These are phyloP conservation scores for Hirschioporus abietinus DNA, from an alignment of 768 basidiomycete genomes.

Conservation along the genomic window DNA sequence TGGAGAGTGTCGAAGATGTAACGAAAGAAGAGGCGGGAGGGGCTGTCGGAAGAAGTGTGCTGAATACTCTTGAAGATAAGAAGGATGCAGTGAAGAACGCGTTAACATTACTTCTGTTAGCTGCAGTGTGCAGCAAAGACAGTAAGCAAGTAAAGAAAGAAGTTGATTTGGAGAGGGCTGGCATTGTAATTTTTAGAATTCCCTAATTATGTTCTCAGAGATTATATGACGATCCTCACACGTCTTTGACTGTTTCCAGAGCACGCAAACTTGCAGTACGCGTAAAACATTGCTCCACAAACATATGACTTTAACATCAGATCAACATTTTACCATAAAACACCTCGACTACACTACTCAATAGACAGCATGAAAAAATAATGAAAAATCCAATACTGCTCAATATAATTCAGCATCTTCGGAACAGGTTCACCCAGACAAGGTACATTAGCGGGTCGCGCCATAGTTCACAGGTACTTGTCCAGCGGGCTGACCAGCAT, in stretches of 20 bases:
- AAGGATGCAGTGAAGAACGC: conserved; percentile 43
- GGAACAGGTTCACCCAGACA: no score
- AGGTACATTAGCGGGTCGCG: conserved; percentile 17
- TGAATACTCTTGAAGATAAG: conserved; percentile 19
- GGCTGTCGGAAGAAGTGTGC: conserved; percentile 4
- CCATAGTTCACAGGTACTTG: conserved; percentile 27
- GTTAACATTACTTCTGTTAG: conserved; percentile 45
- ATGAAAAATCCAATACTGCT: no score
- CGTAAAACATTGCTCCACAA: no score
- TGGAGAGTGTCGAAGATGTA: conserved; percentile 21
- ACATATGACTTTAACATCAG: no score
- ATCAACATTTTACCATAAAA: no score
- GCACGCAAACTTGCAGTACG: no score
- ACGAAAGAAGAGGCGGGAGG: conserved; percentile 3
- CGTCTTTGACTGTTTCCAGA: no score
- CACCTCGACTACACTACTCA: no score
- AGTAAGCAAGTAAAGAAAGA: conserved; percentile 53
- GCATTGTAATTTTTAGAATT: conserved; percentile 66
- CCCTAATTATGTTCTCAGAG: conserved; percentile 26
- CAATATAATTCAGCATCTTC: no score
- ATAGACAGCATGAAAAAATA: no score
- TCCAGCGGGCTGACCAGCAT: conserved; percentile 12
- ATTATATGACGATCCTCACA: no score
- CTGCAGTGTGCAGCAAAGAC: conserved; percentile 45
- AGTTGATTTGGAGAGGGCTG: conserved; percentile 50